Conservation (phyloP, 108 stramenopile species). For the Stephanodiscus minutulus region DNA sequence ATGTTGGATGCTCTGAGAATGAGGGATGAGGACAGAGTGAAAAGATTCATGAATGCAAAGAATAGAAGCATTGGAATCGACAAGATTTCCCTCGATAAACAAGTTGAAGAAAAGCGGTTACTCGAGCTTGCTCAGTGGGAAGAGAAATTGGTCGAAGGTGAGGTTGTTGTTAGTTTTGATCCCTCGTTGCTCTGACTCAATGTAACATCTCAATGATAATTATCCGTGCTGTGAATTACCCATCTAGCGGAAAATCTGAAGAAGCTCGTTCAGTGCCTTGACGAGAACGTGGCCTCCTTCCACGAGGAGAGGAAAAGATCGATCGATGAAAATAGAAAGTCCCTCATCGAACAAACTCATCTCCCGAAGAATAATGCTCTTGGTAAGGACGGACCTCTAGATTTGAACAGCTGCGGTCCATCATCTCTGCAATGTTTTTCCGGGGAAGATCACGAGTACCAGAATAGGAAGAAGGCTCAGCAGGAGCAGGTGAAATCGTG, state of each 20-base stretch:
- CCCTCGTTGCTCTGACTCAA: not conserved
- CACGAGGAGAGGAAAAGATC: constrained; percentile 27
- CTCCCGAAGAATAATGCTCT: constrained; percentile 53
- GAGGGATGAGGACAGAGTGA: constrained; percentile 40
- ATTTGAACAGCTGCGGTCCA: constrained; percentile 39
- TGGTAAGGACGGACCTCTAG: constrained; percentile 24
- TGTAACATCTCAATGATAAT: too few relatives aligned
- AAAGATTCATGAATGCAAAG: constrained; percentile 47
- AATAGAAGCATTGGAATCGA: constrained; percentile 50
- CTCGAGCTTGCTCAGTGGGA: constrained; percentile 20
- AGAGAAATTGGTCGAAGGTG: constrained; percentile 37
- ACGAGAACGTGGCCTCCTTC: constrained; percentile 16
- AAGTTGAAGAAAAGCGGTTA: constrained; percentile 43
- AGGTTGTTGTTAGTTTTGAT: not conserved
- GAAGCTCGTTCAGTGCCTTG: constrained; percentile 20
- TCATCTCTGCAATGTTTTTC: constrained; percentile 43
- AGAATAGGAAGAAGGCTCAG: constrained; percentile 38
- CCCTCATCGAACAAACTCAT: constrained; percentile 39
- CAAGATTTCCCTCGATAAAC: constrained; percentile 29
- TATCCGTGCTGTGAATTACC: not conserved
- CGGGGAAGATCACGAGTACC: constrained; percentile 38
- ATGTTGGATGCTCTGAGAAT: constrained; percentile 26
- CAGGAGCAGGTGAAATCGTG: constrained; percentile 47
- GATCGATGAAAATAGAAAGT: constrained; percentile 28
- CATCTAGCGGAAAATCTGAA: constrained; percentile 28